Evolutionary conservation across 768 basidiomycete species (phyloP).

Genomic region (Boletus subcaerulescens): DNA sequence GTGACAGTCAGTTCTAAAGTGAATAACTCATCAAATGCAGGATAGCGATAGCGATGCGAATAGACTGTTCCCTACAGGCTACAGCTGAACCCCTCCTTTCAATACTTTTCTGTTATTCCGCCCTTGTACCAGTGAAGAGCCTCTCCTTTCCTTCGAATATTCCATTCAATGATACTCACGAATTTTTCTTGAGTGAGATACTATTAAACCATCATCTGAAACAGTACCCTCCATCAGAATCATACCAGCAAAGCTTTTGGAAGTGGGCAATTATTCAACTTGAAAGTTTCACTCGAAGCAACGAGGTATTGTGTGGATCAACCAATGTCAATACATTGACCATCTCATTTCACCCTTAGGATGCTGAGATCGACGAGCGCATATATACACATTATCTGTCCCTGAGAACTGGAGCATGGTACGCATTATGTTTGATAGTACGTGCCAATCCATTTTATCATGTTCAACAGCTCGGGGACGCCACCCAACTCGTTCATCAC

Average conservation of each 20-base stretch:
- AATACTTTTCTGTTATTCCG: conserved; percentile 51
- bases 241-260: conserved; percentile 69
- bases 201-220: conserved; percentile 52
- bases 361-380: conserved; percentile 59
- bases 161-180: conserved; percentile 43
- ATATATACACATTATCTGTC: conserved; percentile 63
- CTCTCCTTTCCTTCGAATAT: conserved; percentile 42
- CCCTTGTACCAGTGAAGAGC: conserved; percentile 44
- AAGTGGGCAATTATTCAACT: conserved; percentile 62
- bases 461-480: conserved; percentile 21
- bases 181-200: conserved; percentile 52
- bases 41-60: neutral
- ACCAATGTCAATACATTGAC: neutral
- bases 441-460: neutral
- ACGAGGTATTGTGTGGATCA: conserved; percentile 44
- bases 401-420: conserved; percentile 37
- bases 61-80: neutral
- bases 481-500: conserved; percentile 56
- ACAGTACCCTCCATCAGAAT: conserved; percentile 57
- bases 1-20: no score
- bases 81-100: conserved; percentile 30
- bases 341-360: conserved; percentile 32
- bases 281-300: conserved; percentile 39
- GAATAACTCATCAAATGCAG: no score
- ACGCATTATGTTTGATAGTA: conserved; percentile 1